Evolutionary conservation across 306 rosid genomes (phyloP), one percentile per base, ranked within the genome.

Genomic region (Casuarina glauca): DNA sequence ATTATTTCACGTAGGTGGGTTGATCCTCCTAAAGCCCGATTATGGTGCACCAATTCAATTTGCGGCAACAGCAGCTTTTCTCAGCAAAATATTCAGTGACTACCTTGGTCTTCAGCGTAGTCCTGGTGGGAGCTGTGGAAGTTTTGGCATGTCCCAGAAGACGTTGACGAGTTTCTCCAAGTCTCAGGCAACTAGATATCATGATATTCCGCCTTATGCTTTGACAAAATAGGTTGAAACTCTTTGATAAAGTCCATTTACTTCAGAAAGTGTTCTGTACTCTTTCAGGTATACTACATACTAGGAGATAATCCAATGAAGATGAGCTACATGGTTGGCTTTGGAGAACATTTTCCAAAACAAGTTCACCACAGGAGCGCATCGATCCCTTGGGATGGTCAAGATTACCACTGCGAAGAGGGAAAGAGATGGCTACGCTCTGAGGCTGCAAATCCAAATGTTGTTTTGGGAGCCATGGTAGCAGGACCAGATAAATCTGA

Each of bases 351-450:
- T 68, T 91, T 76, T 79, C 96, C 96, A 9, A 75, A 77, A 63
- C 90, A 90, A 16, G 94, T 91, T 83, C 91, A 92, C 87, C 97
- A 90, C 53, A 87, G 94, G 82, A 85, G 94, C 57, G 90, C 97
- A 55, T 91, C 94, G 20, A 91, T 88, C 77, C 98, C 89, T 62
- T 89, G 91, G 91, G 88, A 87, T 67, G 88, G 90, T 43, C 63
- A 70, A 32, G 44, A 0, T 26, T 82, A 85, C 82, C 12, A 44
- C 8, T 90, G 98, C 26, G 77, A 76, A 0, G 84, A 80, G 3
- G 97, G 94, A 42, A 74, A 85, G n/a, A 74, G 12, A 86, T 91
- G 96, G 97, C 53, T 81, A 58, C 69, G 76, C 72, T 84, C 97
- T 0, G 82, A 78, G 73, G 83, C 78, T 5, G 82, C 89, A 19